Conservation (phyloP, 2,329 filamentous ascomycete species). For the Colletotrichum echinochloae region DNA sequence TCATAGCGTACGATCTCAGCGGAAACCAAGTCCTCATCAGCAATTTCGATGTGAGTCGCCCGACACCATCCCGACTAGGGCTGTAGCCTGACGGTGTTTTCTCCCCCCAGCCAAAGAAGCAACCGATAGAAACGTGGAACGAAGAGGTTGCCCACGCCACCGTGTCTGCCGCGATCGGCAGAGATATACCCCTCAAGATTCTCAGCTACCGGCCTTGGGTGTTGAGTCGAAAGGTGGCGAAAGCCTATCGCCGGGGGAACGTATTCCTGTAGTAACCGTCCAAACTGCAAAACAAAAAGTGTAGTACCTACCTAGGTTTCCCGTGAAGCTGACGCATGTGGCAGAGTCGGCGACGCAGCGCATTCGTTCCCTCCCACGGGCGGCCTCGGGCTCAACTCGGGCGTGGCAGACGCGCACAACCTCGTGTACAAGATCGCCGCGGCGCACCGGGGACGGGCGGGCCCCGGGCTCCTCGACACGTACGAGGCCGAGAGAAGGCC, state of each 20-base stretch:
- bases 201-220: constrained; percentile 56
- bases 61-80: background rate
- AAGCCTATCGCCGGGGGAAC: constrained; percentile 50
- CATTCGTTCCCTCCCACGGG: constrained; percentile 51
- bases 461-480: constrained; percentile 48
- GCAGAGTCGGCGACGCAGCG: constrained; percentile 49
- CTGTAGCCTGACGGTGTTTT: background rate
- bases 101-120: constrained; percentile 49
- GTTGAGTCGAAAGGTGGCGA: constrained; percentile 55
- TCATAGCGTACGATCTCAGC: constrained; percentile 56
- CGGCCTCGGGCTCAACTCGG: constrained; percentile 50
- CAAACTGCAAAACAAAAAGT: background rate
- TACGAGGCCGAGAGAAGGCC: constrained; percentile 54
- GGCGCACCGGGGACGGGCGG: constrained; percentile 49
- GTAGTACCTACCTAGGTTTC: too few relatives aligned
- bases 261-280: constrained; percentile 51
- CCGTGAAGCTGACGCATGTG: background rate
- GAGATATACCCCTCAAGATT: constrained; percentile 51
- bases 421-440: constrained; percentile 53
- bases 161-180: constrained; percentile 49
- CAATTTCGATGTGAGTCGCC: constrained; percentile 54
- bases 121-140: constrained; percentile 52
- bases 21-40: constrained; percentile 57
- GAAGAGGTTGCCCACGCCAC: constrained; percentile 49
- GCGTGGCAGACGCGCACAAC: constrained; percentile 49